Conservation (phyloP, 169 alveolate species). For the Toxoplasma gondii region DNA sequence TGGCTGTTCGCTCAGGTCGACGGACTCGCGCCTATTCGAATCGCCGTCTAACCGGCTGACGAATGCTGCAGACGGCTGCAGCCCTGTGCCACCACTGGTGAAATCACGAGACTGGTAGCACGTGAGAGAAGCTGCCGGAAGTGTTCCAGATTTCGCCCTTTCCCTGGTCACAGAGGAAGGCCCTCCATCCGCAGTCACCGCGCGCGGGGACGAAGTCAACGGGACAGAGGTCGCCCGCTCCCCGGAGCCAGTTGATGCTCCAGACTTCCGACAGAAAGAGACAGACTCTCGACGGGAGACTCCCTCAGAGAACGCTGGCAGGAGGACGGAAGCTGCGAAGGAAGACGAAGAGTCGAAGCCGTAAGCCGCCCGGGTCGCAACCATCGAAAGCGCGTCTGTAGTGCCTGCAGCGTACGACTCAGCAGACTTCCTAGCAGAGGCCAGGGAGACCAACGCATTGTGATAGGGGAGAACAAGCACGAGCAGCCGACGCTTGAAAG, state of each 20-base stretch:
- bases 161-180: not conserved
- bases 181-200: not conserved
- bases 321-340: not conserved
- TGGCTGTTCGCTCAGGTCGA: too few species aligned
- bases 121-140: too few species aligned
- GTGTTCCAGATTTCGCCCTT: too few species aligned
- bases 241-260: not conserved
- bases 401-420: not conserved
- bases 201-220: not conserved
- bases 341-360: not conserved
- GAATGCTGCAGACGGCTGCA: too few species aligned
- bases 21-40: too few species aligned
- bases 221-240: not conserved
- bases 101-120: too few species aligned
- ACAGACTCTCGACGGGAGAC: not conserved
- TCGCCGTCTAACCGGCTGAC: too few species aligned
- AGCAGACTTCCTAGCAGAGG: too few species aligned
- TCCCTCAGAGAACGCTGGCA: not conserved
- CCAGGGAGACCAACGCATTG: not conserved
- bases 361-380: not conserved
- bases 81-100: too few species aligned
- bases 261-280: not conserved
- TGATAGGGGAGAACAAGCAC: not conserved
- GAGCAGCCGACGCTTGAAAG: not conserved
- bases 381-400: not conserved